These are phyloP conservation scores for Perilla frutescens DNA, from an alignment of 257 asterid species.

Conservation along the genomic window DNA sequence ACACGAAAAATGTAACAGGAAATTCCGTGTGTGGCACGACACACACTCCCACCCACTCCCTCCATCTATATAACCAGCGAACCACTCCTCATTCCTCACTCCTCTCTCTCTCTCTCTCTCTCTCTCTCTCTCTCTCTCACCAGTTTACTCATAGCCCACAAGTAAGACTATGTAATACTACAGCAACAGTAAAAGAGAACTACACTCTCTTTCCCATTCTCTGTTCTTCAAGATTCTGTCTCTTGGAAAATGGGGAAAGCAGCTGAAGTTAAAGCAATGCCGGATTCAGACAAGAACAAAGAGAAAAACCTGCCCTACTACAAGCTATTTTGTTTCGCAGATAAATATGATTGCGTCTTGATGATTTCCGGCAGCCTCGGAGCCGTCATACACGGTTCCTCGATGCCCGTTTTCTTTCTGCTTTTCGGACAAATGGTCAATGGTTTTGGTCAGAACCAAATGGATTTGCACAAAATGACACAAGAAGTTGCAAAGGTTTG, in stretches of 20 bases:
- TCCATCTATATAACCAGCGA: slow-evolving; percentile 35
- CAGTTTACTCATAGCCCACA: slow-evolving; percentile 19
- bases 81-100: slow-evolving; percentile 13
- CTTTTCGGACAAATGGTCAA: slow-evolving; percentile 91
- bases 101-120: background rate
- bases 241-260: slow-evolving; percentile 46
- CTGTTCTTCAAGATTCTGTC: slow-evolving; percentile 22
- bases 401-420: slow-evolving; percentile 97
- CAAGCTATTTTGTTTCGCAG: slow-evolving; percentile 56
- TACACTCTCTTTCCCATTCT: background rate
- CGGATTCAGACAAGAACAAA: slow-evolving; percentile 56
- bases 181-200: background rate
- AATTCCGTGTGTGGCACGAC: no score
- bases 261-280: slow-evolving; percentile 47
- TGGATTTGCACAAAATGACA: slow-evolving; percentile 74
- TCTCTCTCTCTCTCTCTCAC: background rate
- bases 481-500: slow-evolving; percentile 72
- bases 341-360: slow-evolving; percentile 43
- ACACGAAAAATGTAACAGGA: no score
- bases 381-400: slow-evolving; percentile 84
- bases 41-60: background rate
- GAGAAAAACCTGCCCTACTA: slow-evolving; percentile 55
- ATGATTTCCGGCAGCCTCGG: slow-evolving; percentile 61
- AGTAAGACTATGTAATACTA: background rate
- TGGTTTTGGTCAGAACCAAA: slow-evolving; percentile 89